Evolutionary conservation across 176 grass and related monocot species (phyloP), one percentile per base, ranked within the genome.

Genomic region (Neostapfia colusana): DNA sequence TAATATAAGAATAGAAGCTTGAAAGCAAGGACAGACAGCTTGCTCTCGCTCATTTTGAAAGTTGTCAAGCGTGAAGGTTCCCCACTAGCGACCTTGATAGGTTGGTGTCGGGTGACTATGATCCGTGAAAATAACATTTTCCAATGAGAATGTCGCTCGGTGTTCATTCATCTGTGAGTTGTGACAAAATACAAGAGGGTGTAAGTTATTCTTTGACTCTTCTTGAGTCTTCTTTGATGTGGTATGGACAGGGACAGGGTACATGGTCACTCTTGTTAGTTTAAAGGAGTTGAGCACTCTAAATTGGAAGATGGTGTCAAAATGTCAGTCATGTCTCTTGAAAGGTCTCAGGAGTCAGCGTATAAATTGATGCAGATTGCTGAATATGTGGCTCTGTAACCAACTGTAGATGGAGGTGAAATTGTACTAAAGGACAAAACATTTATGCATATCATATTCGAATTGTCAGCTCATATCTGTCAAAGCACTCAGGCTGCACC

Each of bases 81-180:
- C 59, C 85, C 85, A 83, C 85, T 79, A 79, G 66, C 23, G 36
- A 74, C 54, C 69, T 53, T 35, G 65, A 59, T 50, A 74, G 74
- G 69, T 82, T 78, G 83, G 78, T 89, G 83, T 69, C 48, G 15
- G 55, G 49, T 73, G 87, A 89, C 69, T 79, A n/a, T 38, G 69
- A 86, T 74, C 13, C 38, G 36, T 85, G 71, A 27, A 83, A 88
- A 83, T 61, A 73, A 67, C 68, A 87, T 4, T 20, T 51, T 61
- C 49, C 79, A 83, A 25, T 51, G 49, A 60, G 69, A 79, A 59
- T 88, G 16, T 53, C 10, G 67, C 37, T 3, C 63, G 54, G 40
- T 76, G 70, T 44, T 50, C 80, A 51, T 67, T 78, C 73, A 66
- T 67, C 18, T 55, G 24, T 37, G 61, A 48, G 28, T 24, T 55